A percentile compares a stretch with the other conserved stretches of the same genome.
These are phyloP conservation scores for Scheffersomyces insectosa DNA, from an alignment of 1,139 yeast genomes.

Conservation along the genomic window DNA sequence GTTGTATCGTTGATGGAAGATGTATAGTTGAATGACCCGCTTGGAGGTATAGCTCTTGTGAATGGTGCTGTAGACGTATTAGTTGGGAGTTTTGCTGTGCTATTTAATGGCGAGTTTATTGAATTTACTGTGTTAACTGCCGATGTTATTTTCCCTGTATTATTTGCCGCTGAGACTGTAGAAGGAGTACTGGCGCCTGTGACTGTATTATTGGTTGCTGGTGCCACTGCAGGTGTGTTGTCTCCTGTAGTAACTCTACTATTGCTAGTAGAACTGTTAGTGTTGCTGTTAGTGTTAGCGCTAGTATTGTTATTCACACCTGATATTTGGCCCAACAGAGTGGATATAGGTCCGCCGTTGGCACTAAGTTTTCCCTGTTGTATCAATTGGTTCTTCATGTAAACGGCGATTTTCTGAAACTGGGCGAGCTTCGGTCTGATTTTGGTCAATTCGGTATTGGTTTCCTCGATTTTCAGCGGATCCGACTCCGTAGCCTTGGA, in stretches of 20 bases:
- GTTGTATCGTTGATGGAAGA: background rate
- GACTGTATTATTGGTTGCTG: background rate
- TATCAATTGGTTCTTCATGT: constrained; percentile 37
- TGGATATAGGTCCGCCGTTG: background rate
- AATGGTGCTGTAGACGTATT: background rate
- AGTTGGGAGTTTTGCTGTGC: background rate
- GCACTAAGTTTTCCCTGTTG: constrained; percentile 21
- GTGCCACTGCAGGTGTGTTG: background rate
- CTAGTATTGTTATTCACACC: too few species aligned
- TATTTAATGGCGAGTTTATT: background rate
- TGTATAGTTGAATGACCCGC: background rate
- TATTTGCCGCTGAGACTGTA: too few species aligned
- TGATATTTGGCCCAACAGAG: too few species aligned
- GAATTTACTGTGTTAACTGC: too few species aligned
- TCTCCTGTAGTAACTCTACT: background rate
- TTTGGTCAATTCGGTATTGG: constrained; percentile 39
- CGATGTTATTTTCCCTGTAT: too few species aligned
- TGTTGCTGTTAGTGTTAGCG: background rate
- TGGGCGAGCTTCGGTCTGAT: constrained; percentile 34
- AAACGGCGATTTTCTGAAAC: constrained; percentile 40
- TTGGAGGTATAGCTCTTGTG: background rate
- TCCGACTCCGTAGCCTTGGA: constrained; percentile 25
- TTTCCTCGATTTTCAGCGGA: constrained; percentile 27
- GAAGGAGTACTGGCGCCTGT: background rate
- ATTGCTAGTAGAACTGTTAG: background rate